Base-by-base conservation (phyloP, 345 rosid genomes). In the Erucastrum elatum region DNA sequence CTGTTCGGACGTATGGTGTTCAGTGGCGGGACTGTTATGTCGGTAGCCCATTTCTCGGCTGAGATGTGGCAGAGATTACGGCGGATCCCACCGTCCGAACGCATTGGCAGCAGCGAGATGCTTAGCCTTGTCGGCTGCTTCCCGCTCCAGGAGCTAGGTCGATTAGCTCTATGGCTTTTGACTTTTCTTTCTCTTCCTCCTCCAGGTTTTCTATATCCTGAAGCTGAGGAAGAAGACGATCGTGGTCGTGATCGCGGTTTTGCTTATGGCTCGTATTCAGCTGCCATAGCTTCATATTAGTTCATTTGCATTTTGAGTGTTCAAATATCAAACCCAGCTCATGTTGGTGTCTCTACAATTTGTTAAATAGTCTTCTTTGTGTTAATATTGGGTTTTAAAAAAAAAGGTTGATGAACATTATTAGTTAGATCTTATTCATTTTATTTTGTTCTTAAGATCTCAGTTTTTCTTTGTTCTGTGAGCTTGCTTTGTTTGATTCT, bases 121-220 rank as follows among this genome's bases (percentile, higher is more conserved):
- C 84, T 91, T 63, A 90, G 90, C 74, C 87, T 91, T 6, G 75
- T 90, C 9, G 88, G 89, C 78, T 88, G 90, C 82, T 79, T 90
- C 75, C 94, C 93, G 64, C 82, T 91, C 56, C 87, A 84, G 27
- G 90, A 90, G 77, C 65, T 90, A 59, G 89, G 97, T 72, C 92
- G 86, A 67, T 67, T 87, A 25, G 82, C 87, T 76, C 83, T 88
- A 34, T 88, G 84, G 56, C 30, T 89, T 67, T 89, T 91, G 91
- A 85, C 90, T 77, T 86, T 86, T 68, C 86, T 91, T 17, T 91
- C 91, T 78, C 85, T 88, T 44, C 87, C 94, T 27, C 85, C 87
- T 2, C 87, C 88, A 13, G 85, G 81, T 75, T 73, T 86, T 17
- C 75, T 81, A 77, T 79, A 74, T 68, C 56, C 71, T 2, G 56